A percentile compares a stretch with the other conserved stretches of the same genome.
Conservation (phyloP, 768 basidiomycete species). For the Russula dissimulans region DNA sequence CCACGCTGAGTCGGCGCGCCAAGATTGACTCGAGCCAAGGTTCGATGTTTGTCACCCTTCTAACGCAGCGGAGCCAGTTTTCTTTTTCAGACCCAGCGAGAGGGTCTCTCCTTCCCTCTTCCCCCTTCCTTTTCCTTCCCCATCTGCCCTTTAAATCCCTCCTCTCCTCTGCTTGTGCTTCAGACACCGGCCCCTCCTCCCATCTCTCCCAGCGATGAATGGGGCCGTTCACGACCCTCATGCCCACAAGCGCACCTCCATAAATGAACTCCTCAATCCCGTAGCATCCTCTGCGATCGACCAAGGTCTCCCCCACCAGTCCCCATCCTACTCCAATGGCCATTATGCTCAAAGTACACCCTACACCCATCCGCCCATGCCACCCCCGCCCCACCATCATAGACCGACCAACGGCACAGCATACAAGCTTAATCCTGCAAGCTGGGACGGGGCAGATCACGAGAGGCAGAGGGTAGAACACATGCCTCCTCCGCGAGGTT, state of each 20-base stretch:
- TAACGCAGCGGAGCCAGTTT: neutral
- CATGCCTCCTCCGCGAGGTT: constrained; percentile 12
- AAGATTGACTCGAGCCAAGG: neutral
- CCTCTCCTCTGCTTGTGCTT: neutral
- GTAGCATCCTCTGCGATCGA: constrained; percentile 27
- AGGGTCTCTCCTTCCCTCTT: neutral
- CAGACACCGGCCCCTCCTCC: neutral
- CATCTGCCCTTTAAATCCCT: neutral
- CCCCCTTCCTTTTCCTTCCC: neutral
- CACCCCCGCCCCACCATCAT: constrained; percentile 14
- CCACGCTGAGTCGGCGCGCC: constrained; percentile 14
- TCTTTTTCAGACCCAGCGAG: constrained; percentile 11
- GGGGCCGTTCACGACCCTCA: constrained; percentile 34
- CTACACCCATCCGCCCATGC: constrained; percentile 18
- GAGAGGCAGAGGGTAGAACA: constrained; percentile 22
- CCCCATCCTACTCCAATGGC: neutral
- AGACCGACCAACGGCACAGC: constrained; percentile 19
- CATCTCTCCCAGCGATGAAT: constrained; percentile 25
- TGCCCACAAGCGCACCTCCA: constrained; percentile 39
- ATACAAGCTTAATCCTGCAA: constrained; percentile 55
- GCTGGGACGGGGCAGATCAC: constrained; percentile 40
- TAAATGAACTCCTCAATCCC: constrained; percentile 43
- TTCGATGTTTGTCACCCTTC: neutral
- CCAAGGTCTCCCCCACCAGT: constrained; percentile 24
- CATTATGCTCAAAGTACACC: constrained; percentile 12